A percentile compares a stretch with the other conserved stretches of the same genome.
Evolutionary conservation across 768 basidiomycete genomes (phyloP).

Genomic region (Gyrodon lividus): DNA sequence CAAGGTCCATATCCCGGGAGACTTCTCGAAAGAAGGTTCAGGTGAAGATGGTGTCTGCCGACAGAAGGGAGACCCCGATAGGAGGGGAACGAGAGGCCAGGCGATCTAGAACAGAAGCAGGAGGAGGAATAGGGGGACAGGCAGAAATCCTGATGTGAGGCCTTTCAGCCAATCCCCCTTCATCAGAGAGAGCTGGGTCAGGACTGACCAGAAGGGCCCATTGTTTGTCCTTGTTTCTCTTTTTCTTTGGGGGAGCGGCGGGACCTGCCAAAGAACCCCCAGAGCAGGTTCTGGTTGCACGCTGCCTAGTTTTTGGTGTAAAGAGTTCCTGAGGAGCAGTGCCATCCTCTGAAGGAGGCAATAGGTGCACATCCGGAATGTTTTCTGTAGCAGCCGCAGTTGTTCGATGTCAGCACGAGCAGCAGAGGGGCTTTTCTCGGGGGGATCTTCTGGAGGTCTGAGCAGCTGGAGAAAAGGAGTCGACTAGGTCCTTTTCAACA

Average conservation of each 20-base stretch:
- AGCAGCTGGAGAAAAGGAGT: neutral
- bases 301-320: neutral
- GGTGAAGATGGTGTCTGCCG: too few species aligned
- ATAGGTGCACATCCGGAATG: neutral
- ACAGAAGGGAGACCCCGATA: too few species aligned
- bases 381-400: neutral
- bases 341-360: neutral
- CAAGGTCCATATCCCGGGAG: too few species aligned
- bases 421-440: neutral
- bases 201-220: too few species aligned
- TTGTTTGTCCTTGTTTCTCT: neutral
- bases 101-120: too few species aligned
- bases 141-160: too few species aligned
- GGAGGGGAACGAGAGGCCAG: too few species aligned
- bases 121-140: too few species aligned
- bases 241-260: neutral
- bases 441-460: neutral
- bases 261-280: neutral
- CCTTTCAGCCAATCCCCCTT: too few species aligned
- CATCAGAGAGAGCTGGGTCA: too few species aligned
- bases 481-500: neutral
- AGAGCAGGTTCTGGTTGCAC: neutral
- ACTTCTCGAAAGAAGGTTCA: too few species aligned
- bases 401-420: neutral
- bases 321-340: neutral